These are phyloP conservation scores for Emericellopsis terricola DNA, from an alignment of 495 filamentous ascomycete genomes.

Conservation along the genomic window DNA sequence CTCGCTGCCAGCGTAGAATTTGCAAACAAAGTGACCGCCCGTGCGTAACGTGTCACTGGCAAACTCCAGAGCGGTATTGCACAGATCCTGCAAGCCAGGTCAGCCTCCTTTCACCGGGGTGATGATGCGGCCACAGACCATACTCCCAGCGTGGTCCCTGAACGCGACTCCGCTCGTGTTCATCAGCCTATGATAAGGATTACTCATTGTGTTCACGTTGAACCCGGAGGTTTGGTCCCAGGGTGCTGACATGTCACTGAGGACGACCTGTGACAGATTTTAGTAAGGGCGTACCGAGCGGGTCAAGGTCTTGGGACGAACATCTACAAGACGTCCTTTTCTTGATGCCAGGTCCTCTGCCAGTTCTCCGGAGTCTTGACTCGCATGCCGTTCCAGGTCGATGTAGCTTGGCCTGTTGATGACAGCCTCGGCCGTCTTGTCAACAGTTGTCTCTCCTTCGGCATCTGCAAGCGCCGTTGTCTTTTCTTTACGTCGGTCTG, in stretches of 20 bases:
- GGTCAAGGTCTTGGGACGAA: neutral
- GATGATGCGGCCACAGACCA: constrained; percentile 45
- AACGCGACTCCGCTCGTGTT: constrained; percentile 81
- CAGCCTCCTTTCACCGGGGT: neutral
- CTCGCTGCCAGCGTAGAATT: constrained; percentile 85
- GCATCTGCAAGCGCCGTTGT: constrained; percentile 6
- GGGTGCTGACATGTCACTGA: constrained; percentile 98
- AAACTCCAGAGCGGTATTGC: constrained; percentile 67
- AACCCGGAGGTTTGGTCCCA: constrained; percentile 65
- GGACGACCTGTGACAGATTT: constrained; percentile 36
- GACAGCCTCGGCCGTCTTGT: constrained; percentile 7
- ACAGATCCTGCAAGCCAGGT: constrained; percentile 52
- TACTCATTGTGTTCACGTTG: constrained; percentile 73
- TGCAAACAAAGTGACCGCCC: constrained; percentile 85
- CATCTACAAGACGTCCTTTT: constrained; percentile 5
- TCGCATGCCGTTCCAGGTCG: constrained; percentile 25
- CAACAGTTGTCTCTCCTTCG: constrained; percentile 4
- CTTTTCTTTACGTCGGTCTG: constrained; percentile 14
- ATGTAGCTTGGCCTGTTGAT: constrained; percentile 30
- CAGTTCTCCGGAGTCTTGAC: neutral
- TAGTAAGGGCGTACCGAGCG: neutral
- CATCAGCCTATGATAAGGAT: constrained; percentile 95
- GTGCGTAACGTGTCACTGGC: constrained; percentile 63
- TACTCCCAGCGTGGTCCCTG: constrained; percentile 83
- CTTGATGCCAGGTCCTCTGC: too few relatives aligned